These are phyloP conservation scores for Globisporangium paroecandrum DNA, from an alignment of 352 stramenopile species.

Conservation along the genomic window DNA sequence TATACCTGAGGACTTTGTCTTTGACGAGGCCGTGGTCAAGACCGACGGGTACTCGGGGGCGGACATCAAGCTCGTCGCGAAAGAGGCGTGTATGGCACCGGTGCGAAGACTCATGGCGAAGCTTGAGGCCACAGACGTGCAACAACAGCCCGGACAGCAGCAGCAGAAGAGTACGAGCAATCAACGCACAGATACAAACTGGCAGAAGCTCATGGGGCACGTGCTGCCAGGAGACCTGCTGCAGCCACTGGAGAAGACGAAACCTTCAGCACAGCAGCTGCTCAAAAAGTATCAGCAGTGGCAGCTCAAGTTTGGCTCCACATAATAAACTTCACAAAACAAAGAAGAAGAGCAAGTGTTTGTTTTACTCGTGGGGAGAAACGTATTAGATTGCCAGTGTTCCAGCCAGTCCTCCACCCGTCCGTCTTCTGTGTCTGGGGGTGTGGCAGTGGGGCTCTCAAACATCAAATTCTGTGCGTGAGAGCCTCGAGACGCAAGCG, in stretches of 20 bases:
- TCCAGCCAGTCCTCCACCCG: too few relatives aligned
- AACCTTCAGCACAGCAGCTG: conserved; percentile 70
- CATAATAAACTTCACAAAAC: conserved; percentile 12
- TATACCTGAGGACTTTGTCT: conserved; percentile 42
- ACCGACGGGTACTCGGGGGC: conserved; percentile 80
- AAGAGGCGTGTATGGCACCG: conserved; percentile 82
- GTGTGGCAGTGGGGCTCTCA: too few relatives aligned
- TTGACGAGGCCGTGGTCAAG: conserved; percentile 40
- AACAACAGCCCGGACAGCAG: background rate
- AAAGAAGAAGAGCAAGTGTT: background rate
- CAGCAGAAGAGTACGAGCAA: conserved; percentile 16
- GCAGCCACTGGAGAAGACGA: conserved; percentile 67
- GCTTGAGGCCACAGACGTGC: conserved; percentile 43
- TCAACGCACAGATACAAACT: conserved; percentile 30
- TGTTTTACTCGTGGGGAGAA: background rate
- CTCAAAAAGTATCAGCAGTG: conserved; percentile 80
- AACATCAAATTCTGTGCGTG: too few relatives aligned
- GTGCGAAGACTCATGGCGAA: conserved; percentile 67
- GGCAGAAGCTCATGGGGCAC: conserved; percentile 55
- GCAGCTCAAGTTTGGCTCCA: conserved; percentile 78
- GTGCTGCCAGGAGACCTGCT: conserved; percentile 55
- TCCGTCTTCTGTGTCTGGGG: too few relatives aligned
- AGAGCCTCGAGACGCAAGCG: too few relatives aligned
- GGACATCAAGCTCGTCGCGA: conserved; percentile 84
- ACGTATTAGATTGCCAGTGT: background rate